Conservation (phyloP, 1,284 basidiomycete species). For the Irpex lacteus region DNA sequence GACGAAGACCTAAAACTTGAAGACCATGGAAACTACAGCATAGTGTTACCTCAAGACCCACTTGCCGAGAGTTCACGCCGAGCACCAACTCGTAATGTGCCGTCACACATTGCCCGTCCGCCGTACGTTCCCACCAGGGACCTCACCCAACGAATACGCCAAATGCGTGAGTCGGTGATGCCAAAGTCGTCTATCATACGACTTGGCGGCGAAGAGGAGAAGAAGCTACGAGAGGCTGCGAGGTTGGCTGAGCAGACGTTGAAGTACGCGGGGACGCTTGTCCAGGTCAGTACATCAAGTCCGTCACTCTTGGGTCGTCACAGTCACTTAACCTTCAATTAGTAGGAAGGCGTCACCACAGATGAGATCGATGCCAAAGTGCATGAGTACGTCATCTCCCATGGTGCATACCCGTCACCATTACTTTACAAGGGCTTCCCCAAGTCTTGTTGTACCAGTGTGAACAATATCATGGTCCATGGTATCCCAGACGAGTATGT, state of each 20-base stretch:
- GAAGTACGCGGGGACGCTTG: conserved; percentile 52
- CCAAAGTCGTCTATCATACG: conserved; percentile 35
- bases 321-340: conserved; percentile 5
- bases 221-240: conserved; percentile 55
- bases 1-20: conserved; percentile 8
- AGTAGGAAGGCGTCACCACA: conserved; percentile 73
- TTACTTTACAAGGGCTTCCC: conserved; percentile 82
- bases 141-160: conserved; percentile 15
- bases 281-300: conserved; percentile 43
- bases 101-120: conserved; percentile 56
- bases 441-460: conserved; percentile 83
- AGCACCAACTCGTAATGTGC: conserved; percentile 57
- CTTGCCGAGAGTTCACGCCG: conserved; percentile 54
- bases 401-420: conserved; percentile 87
- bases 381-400: conserved; percentile 67
- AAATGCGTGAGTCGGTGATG: conserved; percentile 26
- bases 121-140: conserved; percentile 48
- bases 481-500: conserved; percentile 85
- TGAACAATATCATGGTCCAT: conserved; percentile 85
- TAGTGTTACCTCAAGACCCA: conserved; percentile 68
- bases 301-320: not conserved
- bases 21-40: conserved; percentile 47
- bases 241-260: conserved; percentile 61
- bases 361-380: conserved; percentile 67
- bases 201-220: conserved; percentile 59